A percentile compares a stretch with the other conserved stretches of the same genome.
Evolutionary conservation across 2,329 filamentous ascomycete genomes (phyloP).

Genomic region (Colletotrichum orchidophilum): DNA sequence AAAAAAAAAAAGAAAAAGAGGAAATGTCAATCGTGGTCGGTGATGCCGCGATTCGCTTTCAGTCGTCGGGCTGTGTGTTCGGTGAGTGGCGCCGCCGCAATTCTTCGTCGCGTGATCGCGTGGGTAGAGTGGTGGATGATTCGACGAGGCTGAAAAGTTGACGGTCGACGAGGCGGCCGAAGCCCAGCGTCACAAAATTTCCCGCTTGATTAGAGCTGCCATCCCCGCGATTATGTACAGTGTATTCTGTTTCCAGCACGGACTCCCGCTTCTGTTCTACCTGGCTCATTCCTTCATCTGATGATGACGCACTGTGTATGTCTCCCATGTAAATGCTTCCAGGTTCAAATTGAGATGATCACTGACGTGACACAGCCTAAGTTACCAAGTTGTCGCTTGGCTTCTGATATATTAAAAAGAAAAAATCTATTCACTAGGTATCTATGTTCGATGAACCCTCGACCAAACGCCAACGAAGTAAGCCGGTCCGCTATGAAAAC

Average conservation of each 20-base stretch:
- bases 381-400: not conserved
- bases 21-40: not conserved
- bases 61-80: not conserved
- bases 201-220: conserved; percentile 27
- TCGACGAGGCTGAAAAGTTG: conserved; percentile 34
- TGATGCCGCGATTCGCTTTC: not conserved
- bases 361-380: not conserved
- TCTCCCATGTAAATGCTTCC: too few species aligned
- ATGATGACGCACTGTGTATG: not conserved
- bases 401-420: too few species aligned
- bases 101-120: conserved; percentile 9
- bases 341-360: too few species aligned
- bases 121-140: conserved; percentile 5
- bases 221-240: conserved; percentile 1
- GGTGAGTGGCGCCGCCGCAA: not conserved
- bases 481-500: conserved; percentile 55
- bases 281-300: too few species aligned
- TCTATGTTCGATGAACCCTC: conserved; percentile 5
- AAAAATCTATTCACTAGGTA: conserved; percentile 23
- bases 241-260: not conserved
- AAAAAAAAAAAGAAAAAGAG: too few species aligned
- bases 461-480: conserved; percentile 1
- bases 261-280: rapidly evolving
- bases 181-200: conserved; percentile 32
- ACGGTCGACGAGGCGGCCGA: conserved; percentile 26